Evolutionary conservation across 1,139 yeast species (phyloP), one percentile per base, ranked within the genome.

Genomic region (Debaryomyces singareniensis): DNA sequence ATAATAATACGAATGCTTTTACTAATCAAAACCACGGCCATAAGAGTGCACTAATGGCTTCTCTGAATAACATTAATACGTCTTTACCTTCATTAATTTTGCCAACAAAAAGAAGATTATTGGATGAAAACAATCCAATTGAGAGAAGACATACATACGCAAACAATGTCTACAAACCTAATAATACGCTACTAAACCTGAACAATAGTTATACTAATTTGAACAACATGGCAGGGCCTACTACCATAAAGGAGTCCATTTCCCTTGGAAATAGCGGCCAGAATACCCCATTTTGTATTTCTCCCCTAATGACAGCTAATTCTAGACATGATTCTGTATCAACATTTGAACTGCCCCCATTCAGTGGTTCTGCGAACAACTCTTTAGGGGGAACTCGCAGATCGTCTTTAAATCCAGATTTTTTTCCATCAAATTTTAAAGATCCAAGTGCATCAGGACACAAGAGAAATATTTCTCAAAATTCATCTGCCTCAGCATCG

Each of bases 331-430:
- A 61, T 42, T 61, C 68, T 13, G 55, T 61, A 18, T 49, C 61
- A n/a, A 18, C 21, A 4, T 55, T 57, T 38, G 69, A 62, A 32
- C 51, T 57, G 28, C 44, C 51, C 15, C 40, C 46, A 3, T 38
- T 55, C 28, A 47, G 43, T 30, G 38, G 46, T 15, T 53, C 64
- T 7, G 26, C 14, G 10, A 16, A 23, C 13, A 29, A 25, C 12
- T 45, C 58, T 1, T 49, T 55, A 5, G 36, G 56, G 22, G 51
- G 54, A 31, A 53, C 60, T 22, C 51, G 68, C 39, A 50, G 67
- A 27, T 58, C 65, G 21, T 57, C 64, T 5, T 53, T 59, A 25
- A 65, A 67, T 5, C 66, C 67, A 1, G 69, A 63, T 31, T 55
- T 58, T 30, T 63, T 62, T 46, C 68, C 69, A 9, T 61, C 61